Evolutionary conservation across 2,329 filamentous ascomycete species (phyloP).

Genomic region (Sporothrix schenckii): DNA sequence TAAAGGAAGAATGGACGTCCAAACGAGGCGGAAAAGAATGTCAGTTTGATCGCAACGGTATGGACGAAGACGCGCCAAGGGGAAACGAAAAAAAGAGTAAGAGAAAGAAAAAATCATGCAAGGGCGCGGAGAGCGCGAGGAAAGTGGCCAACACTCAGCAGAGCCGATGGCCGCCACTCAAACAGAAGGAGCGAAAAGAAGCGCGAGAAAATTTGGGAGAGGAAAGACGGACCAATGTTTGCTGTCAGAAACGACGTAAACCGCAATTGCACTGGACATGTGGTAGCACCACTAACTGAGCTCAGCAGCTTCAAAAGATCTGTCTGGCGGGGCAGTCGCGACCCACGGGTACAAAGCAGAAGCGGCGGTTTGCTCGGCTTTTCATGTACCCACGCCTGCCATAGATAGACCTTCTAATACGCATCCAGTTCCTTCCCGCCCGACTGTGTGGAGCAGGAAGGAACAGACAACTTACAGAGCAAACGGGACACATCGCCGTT

Average conservation of each 20-base stretch:
- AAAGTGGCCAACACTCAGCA: slow-evolving; percentile 26
- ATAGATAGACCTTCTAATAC: not conserved
- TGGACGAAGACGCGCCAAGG: not conserved
- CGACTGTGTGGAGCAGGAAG: slow-evolving; percentile 10
- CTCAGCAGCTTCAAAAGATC: not conserved
- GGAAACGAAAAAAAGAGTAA: not conserved
- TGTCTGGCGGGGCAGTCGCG: slow-evolving; percentile 20
- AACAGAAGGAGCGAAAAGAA: slow-evolving; percentile 14
- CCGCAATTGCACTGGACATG: slow-evolving; percentile 11
- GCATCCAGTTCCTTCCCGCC: slow-evolving; percentile 3
- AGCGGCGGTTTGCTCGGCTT: slow-evolving; percentile 17
- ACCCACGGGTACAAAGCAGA: slow-evolving; percentile 20
- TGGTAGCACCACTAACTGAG: not conserved
- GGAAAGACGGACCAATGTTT: slow-evolving; percentile 12
- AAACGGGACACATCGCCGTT: not conserved
- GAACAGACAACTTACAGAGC: slow-evolving; percentile 6
- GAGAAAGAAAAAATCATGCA: slow-evolving; percentile 18
- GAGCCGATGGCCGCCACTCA: slow-evolving; percentile 21
- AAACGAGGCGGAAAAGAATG: slow-evolving; percentile 11
- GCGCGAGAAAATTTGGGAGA: slow-evolving; percentile 20
- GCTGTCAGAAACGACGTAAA: slow-evolving; percentile 22
- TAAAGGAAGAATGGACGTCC: slow-evolving; percentile 9
- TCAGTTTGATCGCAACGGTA: slow-evolving; percentile 8
- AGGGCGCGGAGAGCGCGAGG: slow-evolving; percentile 20
- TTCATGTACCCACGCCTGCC: slow-evolving; percentile 3